Conservation (phyloP, 768 basidiomycete genomes). For the Pleurotus platypus region DNA sequence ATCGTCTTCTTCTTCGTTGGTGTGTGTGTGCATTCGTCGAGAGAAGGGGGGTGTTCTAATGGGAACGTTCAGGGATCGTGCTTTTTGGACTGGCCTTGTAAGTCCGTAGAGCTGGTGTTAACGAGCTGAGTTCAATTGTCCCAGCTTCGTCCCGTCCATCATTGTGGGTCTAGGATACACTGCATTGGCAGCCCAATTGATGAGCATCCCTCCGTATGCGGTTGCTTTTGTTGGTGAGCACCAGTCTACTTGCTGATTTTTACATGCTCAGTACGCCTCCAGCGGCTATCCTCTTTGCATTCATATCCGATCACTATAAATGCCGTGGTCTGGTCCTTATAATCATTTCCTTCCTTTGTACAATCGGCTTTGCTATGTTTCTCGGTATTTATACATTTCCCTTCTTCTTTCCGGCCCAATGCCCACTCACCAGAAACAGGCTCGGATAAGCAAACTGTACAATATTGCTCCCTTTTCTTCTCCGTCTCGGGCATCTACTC, state of each 20-base stretch:
- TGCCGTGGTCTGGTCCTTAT: conserved; percentile 47
- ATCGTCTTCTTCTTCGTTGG: conserved; percentile 53
- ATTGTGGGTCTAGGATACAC: conserved; percentile 60
- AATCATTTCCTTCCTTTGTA: conserved; percentile 35
- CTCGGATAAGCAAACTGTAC: conserved; percentile 32
- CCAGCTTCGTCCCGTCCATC: conserved; percentile 71
- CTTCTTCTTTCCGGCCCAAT: no score
- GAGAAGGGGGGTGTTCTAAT: no score
- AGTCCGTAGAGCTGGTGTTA: conserved; percentile 13
- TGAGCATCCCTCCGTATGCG: conserved; percentile 58
- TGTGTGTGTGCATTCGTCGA: conserved; percentile 12
- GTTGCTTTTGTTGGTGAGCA: conserved; percentile 32
- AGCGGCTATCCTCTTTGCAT: conserved; percentile 24
- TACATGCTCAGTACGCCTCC: no score
- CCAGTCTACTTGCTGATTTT: no score
- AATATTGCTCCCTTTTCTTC: conserved; percentile 56
- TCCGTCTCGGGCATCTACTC: conserved; percentile 49
- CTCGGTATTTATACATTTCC: no score
- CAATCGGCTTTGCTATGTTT: no score
- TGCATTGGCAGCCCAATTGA: conserved; percentile 51
- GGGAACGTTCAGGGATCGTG: conserved; percentile 28
- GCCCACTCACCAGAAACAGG: conserved; percentile 15
- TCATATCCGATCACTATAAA: conserved; percentile 48
- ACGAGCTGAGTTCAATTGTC: neutral
- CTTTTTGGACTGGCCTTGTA: conserved; percentile 49